Base-by-base conservation (phyloP, 2,329 filamentous ascomycete genomes). In the Stachybotrys chartarum region DNA sequence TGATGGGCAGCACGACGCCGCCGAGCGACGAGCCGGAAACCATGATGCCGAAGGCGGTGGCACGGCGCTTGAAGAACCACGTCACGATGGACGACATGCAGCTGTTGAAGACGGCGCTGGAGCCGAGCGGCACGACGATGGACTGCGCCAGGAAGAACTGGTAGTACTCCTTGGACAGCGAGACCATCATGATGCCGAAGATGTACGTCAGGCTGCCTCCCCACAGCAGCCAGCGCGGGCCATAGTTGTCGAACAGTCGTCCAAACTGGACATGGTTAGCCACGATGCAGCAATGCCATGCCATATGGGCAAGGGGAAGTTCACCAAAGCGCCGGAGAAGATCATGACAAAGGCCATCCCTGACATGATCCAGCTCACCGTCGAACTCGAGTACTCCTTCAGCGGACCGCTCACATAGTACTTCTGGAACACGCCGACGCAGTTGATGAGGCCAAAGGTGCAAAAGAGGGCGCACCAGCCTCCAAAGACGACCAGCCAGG, bases 111-210 rank as follows among this genome's bases (percentile, higher is more conserved):
- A 75, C 69, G 55, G 72, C 72, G 54, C 70, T 69, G 11, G 73
- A 74, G 18, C 75, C 76, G n/a, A 76, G 58, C 7, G 72, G 61
- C 10, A 70, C 65, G 55, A 75, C 70, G 49, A 78, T 62, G 55
- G 68, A 66, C 56, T 77, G 75, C 0, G 74, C 60, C 12, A 78
- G 71, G 57, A 77, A 70, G 63, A 77, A 67, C 49, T 77, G 74
- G 59, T 76, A 77, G 66, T 77, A 77, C 51, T 71, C 51, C 2
- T 60, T 67, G 5, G 71, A 70, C 10, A 87, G 70, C 16, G 78
- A 82, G 0, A 79, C 75, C 82, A 87, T 85, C 82, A 87, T 86
- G 17, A 87, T 68, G 30, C 82, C 80, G 50, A 87, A 80, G 58
- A 87, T 75, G 66, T 85, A 82, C 56, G 80, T 66, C 56, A 85